These are phyloP conservation scores for Diaporthe capsici DNA, from an alignment of 2,329 filamentous ascomycete genomes.

Conservation along the genomic window DNA sequence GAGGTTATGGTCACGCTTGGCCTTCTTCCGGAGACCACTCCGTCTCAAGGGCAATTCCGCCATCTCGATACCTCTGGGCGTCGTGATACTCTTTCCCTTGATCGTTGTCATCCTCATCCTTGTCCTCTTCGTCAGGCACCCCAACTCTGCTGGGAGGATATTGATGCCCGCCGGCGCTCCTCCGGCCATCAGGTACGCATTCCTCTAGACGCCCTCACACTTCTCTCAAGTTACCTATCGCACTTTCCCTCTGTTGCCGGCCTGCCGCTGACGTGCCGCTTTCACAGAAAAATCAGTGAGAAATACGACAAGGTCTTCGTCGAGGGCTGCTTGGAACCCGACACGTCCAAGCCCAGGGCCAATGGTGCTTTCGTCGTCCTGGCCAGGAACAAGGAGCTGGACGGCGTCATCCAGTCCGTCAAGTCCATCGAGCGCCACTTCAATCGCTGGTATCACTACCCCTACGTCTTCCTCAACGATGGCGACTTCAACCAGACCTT, in stretches of 20 bases:
- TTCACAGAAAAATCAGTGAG: conserved; percentile 90
- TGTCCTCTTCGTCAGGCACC: conserved; percentile 89
- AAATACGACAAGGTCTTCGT: conserved; percentile 98
- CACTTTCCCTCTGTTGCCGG: neutral
- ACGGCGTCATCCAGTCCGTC: conserved; percentile 95
- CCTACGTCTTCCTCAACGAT: conserved; percentile 98
- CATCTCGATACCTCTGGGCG: conserved; percentile 91
- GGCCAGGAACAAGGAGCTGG: conserved; percentile 94
- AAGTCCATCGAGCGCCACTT: conserved; percentile 99
- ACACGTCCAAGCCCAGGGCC: conserved; percentile 83
- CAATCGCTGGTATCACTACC: conserved; percentile 99
- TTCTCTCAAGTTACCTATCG: neutral
- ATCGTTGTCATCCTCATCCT: conserved; percentile 93
- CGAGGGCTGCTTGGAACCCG: conserved; percentile 86
- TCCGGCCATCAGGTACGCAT: conserved; percentile 87
- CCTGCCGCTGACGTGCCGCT: neutral
- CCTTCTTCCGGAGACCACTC: conserved; percentile 89
- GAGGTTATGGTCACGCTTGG: conserved; percentile 67
- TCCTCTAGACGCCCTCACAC: neutral
- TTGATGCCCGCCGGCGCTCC: conserved; percentile 90
- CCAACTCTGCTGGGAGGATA: conserved; percentile 84
- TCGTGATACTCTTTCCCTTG: conserved; percentile 92
- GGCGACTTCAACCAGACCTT: conserved; percentile 97
- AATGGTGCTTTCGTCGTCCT: conserved; percentile 97
- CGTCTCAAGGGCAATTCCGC: conserved; percentile 92